Percentiles rank a stretch among this genome's conserved stretches.
phyloP scores from a whole-genome alignment of 495 filamentous ascomycete species.

The Xylaria bambusicola region DNA sequence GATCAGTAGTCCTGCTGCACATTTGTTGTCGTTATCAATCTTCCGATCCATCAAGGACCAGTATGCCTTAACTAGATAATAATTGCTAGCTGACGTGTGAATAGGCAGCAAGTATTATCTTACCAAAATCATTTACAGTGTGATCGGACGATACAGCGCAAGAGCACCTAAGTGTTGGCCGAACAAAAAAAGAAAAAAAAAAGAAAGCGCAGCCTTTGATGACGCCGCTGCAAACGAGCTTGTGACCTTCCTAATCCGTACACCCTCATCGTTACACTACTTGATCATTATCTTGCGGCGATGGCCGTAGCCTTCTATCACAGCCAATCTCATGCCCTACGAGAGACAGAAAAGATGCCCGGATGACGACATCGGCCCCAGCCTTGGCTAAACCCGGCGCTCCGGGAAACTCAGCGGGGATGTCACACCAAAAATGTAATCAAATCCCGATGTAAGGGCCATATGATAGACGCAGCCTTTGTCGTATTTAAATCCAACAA shows the following conservation, averaged over 20 bases:
- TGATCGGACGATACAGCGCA: too few relatives aligned
- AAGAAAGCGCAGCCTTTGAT: not conserved
- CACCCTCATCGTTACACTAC: not conserved
- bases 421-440: not conserved
- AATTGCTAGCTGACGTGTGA: too few relatives aligned
- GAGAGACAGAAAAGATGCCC: constrained; percentile 4
- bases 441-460: too few relatives aligned
- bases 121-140: too few relatives aligned
- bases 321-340: not conserved
- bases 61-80: too few relatives aligned
- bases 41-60: too few relatives aligned
- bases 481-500: not conserved
- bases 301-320: not conserved
- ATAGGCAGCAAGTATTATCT: too few relatives aligned
- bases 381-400: constrained; percentile 2
- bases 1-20: too few relatives aligned
- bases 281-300: not conserved
- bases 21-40: too few relatives aligned
- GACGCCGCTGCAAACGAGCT: not conserved
- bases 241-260: constrained; percentile 11
- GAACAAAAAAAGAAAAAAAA: too few relatives aligned
- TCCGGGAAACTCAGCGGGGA: not conserved
- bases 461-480: not conserved
- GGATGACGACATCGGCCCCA: constrained; percentile 9
- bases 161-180: too few relatives aligned